Base-by-base conservation (phyloP, 164 flowering plant species). In the Dillenia turbinata region DNA sequence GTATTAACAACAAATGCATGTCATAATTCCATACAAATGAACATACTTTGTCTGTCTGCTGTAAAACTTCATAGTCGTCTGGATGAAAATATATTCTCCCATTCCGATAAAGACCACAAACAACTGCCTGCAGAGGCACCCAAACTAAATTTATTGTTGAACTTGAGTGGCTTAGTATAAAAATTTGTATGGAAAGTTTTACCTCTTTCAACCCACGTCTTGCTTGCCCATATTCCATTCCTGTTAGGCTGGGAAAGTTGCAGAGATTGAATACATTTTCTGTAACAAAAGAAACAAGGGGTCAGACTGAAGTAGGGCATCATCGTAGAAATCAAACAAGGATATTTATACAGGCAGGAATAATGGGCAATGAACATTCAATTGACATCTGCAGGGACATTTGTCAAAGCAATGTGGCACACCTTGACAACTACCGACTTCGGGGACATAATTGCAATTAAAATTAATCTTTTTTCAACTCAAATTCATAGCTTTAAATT, bases 181-280 rank as follows among this genome's bases (percentile, higher is more conserved):
- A 61, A n/a, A 59, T 8, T 22, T 66, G 59, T 45, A 6, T 55
- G 48, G 47, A 51, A 12, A 61, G 47, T 26, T 49, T 61, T 66
- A 94, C 99, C 97, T 88, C 89, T 58, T 80, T 83, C 71, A 91
- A 83, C 12, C 93, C 91, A 67, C 71, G 80, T 62, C 99, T 81
- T 72, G 91, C 12, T 56, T 76, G 81, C 81, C 75, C 72, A 66
- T 89, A 94, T 52, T 47, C 82, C 12, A 79, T 61, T 61, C 97
- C 96, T 12, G 68, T 81, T 59, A 87, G 75, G 66, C 67, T 54
- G 55, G 99, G 93, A 71, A 89, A 89, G 74, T 74, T 75, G 72
- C 81, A 74, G 70, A 94, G 87, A 66, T 89, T 91, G 76, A 94
- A 94, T 69, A 94, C 96, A 83, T 94, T 86, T 78, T 94, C 99